A percentile compares a stretch with the other conserved stretches of the same genome.
Evolutionary conservation across 768 basidiomycete genomes (phyloP).

Genomic region (Symmetrospora coprosmae): DNA sequence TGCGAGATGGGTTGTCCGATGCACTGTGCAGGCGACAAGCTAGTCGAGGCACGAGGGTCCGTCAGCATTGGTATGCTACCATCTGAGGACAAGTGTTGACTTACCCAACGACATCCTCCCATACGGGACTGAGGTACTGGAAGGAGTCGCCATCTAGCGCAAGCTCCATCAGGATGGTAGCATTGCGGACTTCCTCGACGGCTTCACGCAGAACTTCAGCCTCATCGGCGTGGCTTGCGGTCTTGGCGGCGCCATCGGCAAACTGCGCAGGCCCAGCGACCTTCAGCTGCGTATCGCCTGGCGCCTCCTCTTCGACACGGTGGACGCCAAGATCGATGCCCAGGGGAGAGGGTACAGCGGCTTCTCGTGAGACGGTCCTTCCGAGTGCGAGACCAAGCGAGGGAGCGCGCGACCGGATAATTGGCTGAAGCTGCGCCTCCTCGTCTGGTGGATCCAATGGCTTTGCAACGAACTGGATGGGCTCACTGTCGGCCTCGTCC

Average conservation of each 20-base stretch:
- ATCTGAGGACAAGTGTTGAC: conserved; percentile 35
- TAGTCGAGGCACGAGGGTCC: conserved; percentile 38
- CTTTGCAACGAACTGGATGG: conserved; percentile 83
- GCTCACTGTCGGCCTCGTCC: conserved; percentile 67
- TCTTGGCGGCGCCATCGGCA: background rate
- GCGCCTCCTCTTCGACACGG: background rate
- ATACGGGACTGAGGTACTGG: conserved; percentile 91
- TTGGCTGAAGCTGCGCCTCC: conserved; percentile 41
- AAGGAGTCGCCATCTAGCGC: conserved; percentile 85
- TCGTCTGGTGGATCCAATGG: conserved; percentile 51
- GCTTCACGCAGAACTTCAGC: conserved; percentile 75
- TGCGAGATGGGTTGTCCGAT: conserved; percentile 66
- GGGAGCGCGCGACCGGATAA: background rate
- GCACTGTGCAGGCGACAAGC: conserved; percentile 67
- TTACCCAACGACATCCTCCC: conserved; percentile 79
- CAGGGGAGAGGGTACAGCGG: conserved; percentile 24
- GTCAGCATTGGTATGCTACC: background rate
- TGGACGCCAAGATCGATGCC: conserved; percentile 30
- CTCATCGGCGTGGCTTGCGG: conserved; percentile 32
- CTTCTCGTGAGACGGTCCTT: background rate
- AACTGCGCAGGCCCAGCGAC: conserved; percentile 7
- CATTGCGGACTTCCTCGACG: conserved; percentile 87
- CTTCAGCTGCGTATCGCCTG: background rate
- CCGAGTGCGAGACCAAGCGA: background rate
- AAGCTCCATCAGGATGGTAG: conserved; percentile 90